A percentile compares a stretch with the other conserved stretches of the same genome.
These are phyloP conservation scores for Besnoitia besnoiti DNA, from an alignment of 169 alveolate species.

Conservation along the genomic window DNA sequence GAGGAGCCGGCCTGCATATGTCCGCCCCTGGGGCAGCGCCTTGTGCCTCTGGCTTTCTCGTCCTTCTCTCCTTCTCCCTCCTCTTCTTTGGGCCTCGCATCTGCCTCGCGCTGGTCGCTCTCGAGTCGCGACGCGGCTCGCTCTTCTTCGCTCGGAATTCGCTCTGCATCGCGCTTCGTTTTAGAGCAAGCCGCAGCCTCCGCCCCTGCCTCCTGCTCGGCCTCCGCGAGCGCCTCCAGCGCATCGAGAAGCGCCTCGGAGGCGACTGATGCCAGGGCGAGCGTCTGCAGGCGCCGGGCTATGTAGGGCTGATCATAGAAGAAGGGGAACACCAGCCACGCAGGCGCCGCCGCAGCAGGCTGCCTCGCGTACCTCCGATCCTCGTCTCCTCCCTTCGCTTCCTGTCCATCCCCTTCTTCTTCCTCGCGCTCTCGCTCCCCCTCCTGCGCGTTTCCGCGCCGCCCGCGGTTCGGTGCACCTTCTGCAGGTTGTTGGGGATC, in stretches of 20 bases:
- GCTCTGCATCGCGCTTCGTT: not conserved
- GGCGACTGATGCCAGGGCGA: not conserved
- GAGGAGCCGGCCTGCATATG: too few relatives aligned
- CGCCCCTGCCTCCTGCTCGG: not conserved
- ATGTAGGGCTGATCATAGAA: constrained; percentile 8
- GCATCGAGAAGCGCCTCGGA: not conserved
- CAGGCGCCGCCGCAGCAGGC: not conserved
- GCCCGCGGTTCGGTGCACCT: not conserved
- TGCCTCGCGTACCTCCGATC: not conserved
- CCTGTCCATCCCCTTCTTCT: not conserved
- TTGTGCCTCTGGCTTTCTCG: not conserved
- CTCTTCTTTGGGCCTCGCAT: not conserved
- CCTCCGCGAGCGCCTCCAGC: not conserved
- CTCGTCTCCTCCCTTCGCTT: not conserved
- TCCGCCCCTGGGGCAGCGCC: too few relatives aligned
- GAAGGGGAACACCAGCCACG: not conserved
- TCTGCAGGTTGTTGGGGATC: not conserved
- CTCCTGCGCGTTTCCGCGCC: not conserved
- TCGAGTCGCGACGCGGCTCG: too few relatives aligned
- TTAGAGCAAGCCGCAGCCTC: too few relatives aligned
- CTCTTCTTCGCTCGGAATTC: not conserved
- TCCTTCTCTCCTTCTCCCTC: not conserved
- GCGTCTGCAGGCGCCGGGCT: not conserved
- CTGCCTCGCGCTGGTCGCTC: too few relatives aligned
- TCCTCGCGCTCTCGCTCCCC: not conserved